These are phyloP conservation scores for Pseudocercospora ulei DNA, from an alignment of 2,329 filamentous ascomycete genomes.

Conservation along the genomic window DNA sequence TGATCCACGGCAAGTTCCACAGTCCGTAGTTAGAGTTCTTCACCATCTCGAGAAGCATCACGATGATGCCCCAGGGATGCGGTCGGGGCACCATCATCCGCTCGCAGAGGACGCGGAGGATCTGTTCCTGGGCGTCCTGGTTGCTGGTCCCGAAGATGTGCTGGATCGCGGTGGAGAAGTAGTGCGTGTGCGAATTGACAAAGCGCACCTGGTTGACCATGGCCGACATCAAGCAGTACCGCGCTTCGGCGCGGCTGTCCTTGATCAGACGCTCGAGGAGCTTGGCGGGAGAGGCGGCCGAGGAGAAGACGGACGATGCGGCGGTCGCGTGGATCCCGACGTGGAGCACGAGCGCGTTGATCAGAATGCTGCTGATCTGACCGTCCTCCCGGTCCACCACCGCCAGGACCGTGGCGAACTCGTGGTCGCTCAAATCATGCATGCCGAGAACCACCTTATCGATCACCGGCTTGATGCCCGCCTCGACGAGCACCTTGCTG, in stretches of 20 bases:
- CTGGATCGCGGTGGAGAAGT: slow-evolving; percentile 77
- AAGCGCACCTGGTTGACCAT: slow-evolving; percentile 88
- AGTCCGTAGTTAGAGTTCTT: slow-evolving; percentile 88
- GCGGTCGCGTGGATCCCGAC: slow-evolving; percentile 63
- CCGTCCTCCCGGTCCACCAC: slow-evolving; percentile 52
- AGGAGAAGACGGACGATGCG: slow-evolving; percentile 54
- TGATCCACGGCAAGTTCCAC: slow-evolving; percentile 87
- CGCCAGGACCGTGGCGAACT: slow-evolving; percentile 67
- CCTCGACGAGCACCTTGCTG: slow-evolving; percentile 41
- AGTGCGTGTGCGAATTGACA: slow-evolving; percentile 81
- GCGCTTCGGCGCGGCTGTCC: slow-evolving; percentile 63
- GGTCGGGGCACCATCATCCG: slow-evolving; percentile 79
- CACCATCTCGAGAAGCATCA: slow-evolving; percentile 76
- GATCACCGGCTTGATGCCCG: slow-evolving; percentile 47
- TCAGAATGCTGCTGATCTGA: slow-evolving; percentile 44
- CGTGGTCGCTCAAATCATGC: slow-evolving; percentile 51
- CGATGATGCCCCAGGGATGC: slow-evolving; percentile 89
- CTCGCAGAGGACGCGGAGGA: slow-evolving; percentile 80
- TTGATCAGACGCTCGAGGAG: slow-evolving; percentile 67
- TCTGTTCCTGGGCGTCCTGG: slow-evolving; percentile 72
- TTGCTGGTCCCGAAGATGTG: slow-evolving; percentile 59
- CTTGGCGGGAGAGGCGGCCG: slow-evolving; percentile 57
- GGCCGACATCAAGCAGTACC: slow-evolving; percentile 73
- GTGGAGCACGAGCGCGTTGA: slow-evolving; percentile 77
- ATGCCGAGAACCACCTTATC: slow-evolving; percentile 41